Conservation (phyloP, 148 eudicot species). For the Diospyros kaki region DNA sequence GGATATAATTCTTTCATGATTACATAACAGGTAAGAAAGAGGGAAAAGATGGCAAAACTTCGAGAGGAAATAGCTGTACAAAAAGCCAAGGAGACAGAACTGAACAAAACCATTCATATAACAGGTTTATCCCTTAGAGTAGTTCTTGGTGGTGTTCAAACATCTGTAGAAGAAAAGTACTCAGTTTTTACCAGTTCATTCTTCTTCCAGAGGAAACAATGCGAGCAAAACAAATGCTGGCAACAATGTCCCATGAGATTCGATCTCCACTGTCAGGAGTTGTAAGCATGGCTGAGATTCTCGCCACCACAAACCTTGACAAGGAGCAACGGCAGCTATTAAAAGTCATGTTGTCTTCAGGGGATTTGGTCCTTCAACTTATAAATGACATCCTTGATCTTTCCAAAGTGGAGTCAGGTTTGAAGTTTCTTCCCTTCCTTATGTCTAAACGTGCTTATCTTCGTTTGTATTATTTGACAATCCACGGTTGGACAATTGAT, state of each 20-base stretch:
- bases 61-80: constrained; percentile 93
- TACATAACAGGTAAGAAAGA: constrained; percentile 60
- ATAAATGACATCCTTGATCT: constrained; percentile 95
- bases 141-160: neutral
- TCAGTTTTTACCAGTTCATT: neutral
- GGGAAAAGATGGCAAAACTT: constrained; percentile 89
- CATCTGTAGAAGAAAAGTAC: constrained; percentile 4
- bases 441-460: neutral
- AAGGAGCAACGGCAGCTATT: constrained; percentile 64
- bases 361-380: constrained; percentile 84
- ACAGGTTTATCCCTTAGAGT: constrained; percentile 40
- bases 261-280: constrained; percentile 91
- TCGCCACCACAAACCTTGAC: constrained; percentile 66
- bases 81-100: constrained; percentile 92
- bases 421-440: constrained; percentile 14
- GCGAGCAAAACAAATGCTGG: constrained; percentile 93
- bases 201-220: constrained; percentile 79
- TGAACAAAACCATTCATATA: constrained; percentile 85
- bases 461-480: neutral
- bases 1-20: constrained; percentile 5
- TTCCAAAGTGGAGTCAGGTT: constrained; percentile 95
- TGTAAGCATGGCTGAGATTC: constrained; percentile 90
- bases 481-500: neutral
- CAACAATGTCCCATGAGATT: constrained; percentile 98
- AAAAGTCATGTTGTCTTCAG: constrained; percentile 86